Evolutionary conservation across 441 rosid species (phyloP).

Genomic region (Syzygium syzygioides): DNA sequence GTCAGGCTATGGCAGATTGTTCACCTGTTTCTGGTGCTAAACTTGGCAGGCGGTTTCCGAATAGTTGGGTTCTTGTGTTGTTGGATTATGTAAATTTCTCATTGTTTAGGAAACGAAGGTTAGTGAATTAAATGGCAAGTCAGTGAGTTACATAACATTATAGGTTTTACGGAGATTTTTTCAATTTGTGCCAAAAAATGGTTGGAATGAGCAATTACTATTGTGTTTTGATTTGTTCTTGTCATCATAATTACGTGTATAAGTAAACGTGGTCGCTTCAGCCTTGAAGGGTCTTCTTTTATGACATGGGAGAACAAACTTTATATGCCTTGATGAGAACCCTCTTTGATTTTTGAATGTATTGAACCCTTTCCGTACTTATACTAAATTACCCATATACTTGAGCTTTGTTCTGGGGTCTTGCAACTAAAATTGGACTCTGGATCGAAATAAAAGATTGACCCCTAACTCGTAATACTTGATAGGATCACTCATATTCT

Average conservation of each 20-base stretch:
- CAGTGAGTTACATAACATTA: neutral
- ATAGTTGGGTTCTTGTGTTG: neutral
- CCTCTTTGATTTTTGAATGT: neutral
- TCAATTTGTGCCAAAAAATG: neutral
- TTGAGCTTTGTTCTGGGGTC: neutral
- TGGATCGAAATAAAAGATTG: neutral
- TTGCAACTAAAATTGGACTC: neutral
- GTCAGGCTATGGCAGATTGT: neutral
- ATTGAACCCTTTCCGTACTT: neutral
- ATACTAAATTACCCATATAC: neutral
- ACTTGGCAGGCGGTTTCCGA: neutral
- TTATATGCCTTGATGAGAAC: neutral
- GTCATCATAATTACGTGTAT: neutral
- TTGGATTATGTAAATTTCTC: neutral
- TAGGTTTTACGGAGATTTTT: neutral
- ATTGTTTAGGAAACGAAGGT: neutral
- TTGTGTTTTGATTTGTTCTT: neutral
- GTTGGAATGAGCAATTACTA: neutral
- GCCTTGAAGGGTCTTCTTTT: neutral
- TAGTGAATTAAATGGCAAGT: neutral
- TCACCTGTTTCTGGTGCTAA: neutral
- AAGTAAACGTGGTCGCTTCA: neutral
- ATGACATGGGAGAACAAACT: neutral
- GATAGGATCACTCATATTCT: neutral
- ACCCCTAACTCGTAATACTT: neutral